These are phyloP conservation scores for Pyrenophora seminiperda DNA, from an alignment of 2,329 filamentous ascomycete genomes.

Conservation along the genomic window DNA sequence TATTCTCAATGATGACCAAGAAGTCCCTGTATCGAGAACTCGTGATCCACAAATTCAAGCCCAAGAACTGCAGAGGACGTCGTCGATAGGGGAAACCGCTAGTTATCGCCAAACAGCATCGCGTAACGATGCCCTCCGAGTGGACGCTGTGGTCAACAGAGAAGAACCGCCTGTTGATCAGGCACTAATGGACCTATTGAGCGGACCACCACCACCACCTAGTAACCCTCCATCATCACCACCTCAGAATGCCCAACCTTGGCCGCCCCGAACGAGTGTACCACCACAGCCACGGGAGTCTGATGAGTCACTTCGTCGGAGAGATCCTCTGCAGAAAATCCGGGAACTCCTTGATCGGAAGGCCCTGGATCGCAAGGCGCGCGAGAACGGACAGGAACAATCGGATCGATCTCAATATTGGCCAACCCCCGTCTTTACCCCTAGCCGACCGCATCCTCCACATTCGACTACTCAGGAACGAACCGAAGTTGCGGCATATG, in stretches of 20 bases:
- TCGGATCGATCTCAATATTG: conserved; percentile 24
- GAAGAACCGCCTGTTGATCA: conserved; percentile 32
- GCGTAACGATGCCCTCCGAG: conserved; percentile 21
- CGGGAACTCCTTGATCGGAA: conserved; percentile 36
- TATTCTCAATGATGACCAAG: conserved; percentile 44
- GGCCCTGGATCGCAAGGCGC: conserved; percentile 33
- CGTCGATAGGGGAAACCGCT: conserved; percentile 17
- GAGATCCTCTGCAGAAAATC: conserved; percentile 35
- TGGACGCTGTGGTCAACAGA: conserved; percentile 27
- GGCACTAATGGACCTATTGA: conserved; percentile 28
- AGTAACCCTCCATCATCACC: conserved; percentile 32
- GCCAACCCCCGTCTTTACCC: conserved; percentile 3
- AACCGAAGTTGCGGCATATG: conserved; percentile 26
- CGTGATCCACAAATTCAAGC: conserved; percentile 23
- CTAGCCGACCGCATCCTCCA: background rate
- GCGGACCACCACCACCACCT: conserved; percentile 15
- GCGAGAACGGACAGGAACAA: conserved; percentile 25
- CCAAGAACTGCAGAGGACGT: conserved; percentile 24
- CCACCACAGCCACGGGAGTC: conserved; percentile 23
- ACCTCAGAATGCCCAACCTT: conserved; percentile 19
- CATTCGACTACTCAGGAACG: conserved; percentile 22
- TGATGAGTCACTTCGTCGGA: conserved; percentile 32
- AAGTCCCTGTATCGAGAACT: conserved; percentile 31
- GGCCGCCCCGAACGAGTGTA: conserved; percentile 22
- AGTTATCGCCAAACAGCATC: conserved; percentile 28